Evolutionary conservation across 1,284 basidiomycete genomes (phyloP), one percentile per base, ranked within the genome.

Genomic region (Sporisorium reilianum): DNA sequence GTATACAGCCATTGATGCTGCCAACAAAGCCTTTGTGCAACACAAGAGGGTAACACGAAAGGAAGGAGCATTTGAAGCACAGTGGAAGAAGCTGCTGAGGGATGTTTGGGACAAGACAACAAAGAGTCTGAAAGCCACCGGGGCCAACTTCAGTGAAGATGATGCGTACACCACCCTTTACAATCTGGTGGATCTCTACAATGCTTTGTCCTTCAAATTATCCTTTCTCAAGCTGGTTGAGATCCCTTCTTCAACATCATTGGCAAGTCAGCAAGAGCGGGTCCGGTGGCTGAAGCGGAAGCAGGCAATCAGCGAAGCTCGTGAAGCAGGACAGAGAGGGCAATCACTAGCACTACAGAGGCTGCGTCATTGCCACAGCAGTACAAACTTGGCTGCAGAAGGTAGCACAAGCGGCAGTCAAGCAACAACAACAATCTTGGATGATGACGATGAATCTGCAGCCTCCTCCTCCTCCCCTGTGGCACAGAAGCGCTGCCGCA

Each of bases 41-140:
- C 50, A 52, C 14, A 23, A 40, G 34, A 3, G 34, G 12, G 49
- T 36, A 18, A 6, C 50, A 36, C 14, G 50, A 4, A 36, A 36
- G 7, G 16, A 52, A 38, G 50, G 50, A 4, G 50, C 50, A 12
- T 52, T 52, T 40, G 50, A 52, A 22, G 50, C 50, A 52, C 50
- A 52, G 36, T 52, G 50, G 50, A 3, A 26, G 12, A 36, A n/a
- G 25, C 22, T 52, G 50, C 16, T 52, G n/a, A 52, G 32, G 32
- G 50, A 52, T 23, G 50, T 52, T 5, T 9, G 34, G 16, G 50
- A 52, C 12, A 14, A 52, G 26, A 52, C 38, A 30, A 23, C 8
- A 5, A 32, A 11, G 8, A 23, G 50, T 25, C 23, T 52, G 12
- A 52, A 52, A 26, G 50, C 50, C 23, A 52, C 50, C 26, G 50